Evolutionary conservation across 495 filamentous ascomycete genomes (phyloP).

Genomic region (Neurospora discreta): DNA sequence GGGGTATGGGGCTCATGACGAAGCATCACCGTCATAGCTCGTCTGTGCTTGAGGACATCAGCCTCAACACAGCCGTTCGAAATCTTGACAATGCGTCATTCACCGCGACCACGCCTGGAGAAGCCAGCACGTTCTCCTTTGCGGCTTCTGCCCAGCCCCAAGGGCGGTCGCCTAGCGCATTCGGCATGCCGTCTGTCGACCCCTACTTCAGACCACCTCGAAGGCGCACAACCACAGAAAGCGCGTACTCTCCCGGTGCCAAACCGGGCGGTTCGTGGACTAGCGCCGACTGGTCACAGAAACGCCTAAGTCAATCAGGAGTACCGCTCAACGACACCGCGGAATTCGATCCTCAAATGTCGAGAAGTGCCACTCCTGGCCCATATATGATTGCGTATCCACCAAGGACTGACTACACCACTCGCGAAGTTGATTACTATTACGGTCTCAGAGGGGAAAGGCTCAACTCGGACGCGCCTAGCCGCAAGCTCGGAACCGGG

Average conservation of each 20-base stretch:
- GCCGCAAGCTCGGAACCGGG: conserved; percentile 79
- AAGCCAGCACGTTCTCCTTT: conserved; percentile 58
- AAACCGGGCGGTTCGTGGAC: conserved; percentile 32
- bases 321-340: conserved; percentile 16
- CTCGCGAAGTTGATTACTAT: conserved; percentile 89
- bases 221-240: conserved; percentile 48
- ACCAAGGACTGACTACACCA: conserved; percentile 70
- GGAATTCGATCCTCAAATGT: conserved; percentile 30
- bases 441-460: conserved; percentile 88
- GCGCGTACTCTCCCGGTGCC: conserved; percentile 28
- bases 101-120: conserved; percentile 57
- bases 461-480: conserved; percentile 63
- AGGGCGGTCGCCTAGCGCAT: conserved; percentile 28
- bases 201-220: conserved; percentile 81
- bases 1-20: conserved; percentile 64
- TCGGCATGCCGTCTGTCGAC: conserved; percentile 44
- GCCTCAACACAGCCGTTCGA: conserved; percentile 26
- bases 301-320: conserved; percentile 27
- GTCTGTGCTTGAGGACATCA: conserved; percentile 32
- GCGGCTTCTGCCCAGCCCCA: conserved; percentile 39
- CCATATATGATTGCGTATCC: conserved; percentile 24
- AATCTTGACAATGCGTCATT: conserved; percentile 38
- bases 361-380: conserved; percentile 29
- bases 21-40: conserved; percentile 25
- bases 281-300: conserved; percentile 42